A percentile compares a stretch with the other conserved stretches of the same genome.
Conservation (phyloP, 1,139 yeast species). For the Pichia sp. region DNA sequence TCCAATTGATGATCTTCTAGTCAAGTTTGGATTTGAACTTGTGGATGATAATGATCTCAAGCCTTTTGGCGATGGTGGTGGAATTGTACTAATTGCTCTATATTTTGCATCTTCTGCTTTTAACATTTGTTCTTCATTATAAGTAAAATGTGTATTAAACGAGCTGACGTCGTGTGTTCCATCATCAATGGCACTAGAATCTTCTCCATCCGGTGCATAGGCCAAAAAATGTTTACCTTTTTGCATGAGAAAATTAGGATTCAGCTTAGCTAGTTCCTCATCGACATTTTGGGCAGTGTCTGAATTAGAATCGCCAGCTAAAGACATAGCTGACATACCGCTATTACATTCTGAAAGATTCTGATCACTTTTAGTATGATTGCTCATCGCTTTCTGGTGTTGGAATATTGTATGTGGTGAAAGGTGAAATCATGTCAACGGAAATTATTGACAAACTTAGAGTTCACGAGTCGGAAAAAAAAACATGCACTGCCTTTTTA, state of each 20-base stretch:
- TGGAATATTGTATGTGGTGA: too few species aligned
- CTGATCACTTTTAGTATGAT: not conserved
- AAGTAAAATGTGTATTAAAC: conserved; percentile 45
- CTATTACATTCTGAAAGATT: not conserved
- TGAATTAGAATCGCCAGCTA: conserved; percentile 3
- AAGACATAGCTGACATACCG: not conserved
- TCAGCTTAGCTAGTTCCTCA: not conserved
- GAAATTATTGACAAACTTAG: too few species aligned
- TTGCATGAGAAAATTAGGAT: not conserved
- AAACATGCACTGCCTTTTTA: too few species aligned
- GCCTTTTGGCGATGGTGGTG: conserved; percentile 23
- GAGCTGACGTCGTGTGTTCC: conserved; percentile 5
- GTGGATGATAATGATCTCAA: conserved; percentile 23
- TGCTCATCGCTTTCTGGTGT: not conserved
- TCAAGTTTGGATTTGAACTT: conserved; percentile 9
- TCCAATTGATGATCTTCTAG: conserved; percentile 31
- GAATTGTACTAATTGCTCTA: conserved; percentile 54
- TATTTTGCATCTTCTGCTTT: conserved; percentile 67
- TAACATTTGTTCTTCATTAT: conserved; percentile 60
- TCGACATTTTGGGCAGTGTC: not conserved
- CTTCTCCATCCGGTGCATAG: not conserved
- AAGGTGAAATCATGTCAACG: too few species aligned
- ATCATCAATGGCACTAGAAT: not conserved
- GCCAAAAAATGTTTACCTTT: conserved; percentile 4
- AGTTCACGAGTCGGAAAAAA: too few species aligned